phyloP scores from a whole-genome alignment of 305 asterid species.

The Petunia hybrid region DNA sequence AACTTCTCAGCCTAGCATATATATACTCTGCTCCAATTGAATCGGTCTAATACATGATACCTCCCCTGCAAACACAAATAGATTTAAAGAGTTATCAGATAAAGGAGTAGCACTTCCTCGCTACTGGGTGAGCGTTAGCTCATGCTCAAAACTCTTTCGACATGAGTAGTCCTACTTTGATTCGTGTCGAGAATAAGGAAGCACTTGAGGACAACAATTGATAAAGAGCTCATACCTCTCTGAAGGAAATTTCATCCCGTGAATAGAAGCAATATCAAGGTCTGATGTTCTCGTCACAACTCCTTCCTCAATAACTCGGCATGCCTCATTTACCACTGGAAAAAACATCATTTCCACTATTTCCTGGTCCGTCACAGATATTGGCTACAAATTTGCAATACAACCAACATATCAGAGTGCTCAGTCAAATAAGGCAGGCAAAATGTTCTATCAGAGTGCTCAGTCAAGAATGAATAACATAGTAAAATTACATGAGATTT shows the following conservation, averaged over 20 bases:
- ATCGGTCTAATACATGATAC: slow-evolving; percentile 29
- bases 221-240: slow-evolving; percentile 25
- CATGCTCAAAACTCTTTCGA: not conserved
- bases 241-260: slow-evolving; percentile 40
- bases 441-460: not conserved
- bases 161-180: not conserved
- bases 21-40: slow-evolving; percentile 35
- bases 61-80: slow-evolving; percentile 26
- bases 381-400: not conserved
- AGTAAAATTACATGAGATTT: no score
- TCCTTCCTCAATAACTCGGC: slow-evolving; percentile 34
- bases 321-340: slow-evolving; percentile 41
- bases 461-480: not conserved
- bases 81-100: not conserved
- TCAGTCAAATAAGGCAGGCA: not conserved
- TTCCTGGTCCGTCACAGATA: slow-evolving; percentile 31
- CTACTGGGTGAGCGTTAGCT: not conserved
- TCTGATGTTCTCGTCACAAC: slow-evolving; percentile 36
- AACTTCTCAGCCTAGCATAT: slow-evolving; percentile 26
- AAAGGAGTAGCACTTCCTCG: not conserved
- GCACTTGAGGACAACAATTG: not conserved
- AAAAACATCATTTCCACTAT: slow-evolving; percentile 41
- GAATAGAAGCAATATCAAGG: slow-evolving; percentile 41
- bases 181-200: not conserved
- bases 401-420: not conserved